A percentile compares a stretch with the other conserved stretches of the same genome.
Evolutionary conservation across 2,329 filamentous ascomycete species (phyloP).

Genomic region (Hypomyces perniciosus): DNA sequence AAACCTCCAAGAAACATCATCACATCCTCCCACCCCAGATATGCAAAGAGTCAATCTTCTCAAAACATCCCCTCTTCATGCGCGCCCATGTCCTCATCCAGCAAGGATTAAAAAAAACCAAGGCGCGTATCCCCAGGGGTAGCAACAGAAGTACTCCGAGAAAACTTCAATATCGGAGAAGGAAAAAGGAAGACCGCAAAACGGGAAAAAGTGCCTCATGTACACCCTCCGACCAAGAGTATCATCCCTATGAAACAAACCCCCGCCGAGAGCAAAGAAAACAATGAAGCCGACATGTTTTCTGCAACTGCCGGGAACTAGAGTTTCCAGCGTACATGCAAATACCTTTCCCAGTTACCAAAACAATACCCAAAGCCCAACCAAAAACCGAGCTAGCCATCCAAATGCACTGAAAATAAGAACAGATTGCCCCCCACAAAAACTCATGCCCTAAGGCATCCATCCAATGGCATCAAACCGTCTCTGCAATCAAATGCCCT

Average conservation of each 20-base stretch:
- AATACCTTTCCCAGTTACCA: neutral
- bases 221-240: no score
- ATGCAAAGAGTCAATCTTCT: neutral
- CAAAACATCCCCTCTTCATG: neutral
- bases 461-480: neutral
- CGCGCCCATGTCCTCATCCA: conserved; percentile 4
- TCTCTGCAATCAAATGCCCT: neutral
- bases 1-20: no score
- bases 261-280: conserved; percentile 3
- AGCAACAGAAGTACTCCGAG: neutral
- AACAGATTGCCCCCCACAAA: neutral
- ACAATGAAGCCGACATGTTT: conserved; percentile 14
- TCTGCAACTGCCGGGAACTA: neutral
- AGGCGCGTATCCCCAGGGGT: neutral
- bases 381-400: neutral
- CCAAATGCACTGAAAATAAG: neutral
- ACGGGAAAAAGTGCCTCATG: no score
- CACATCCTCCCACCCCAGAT: neutral
- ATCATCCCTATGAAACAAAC: no score
- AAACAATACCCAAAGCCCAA: neutral
- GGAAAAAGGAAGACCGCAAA: conserved; percentile 13
- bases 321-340: neutral
- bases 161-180: neutral
- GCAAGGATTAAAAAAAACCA: conserved; percentile 9
- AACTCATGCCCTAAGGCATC: neutral